Evolutionary conservation across 108 stramenopile species (phyloP).

Genomic region (Hondaea fermentalgiana): DNA sequence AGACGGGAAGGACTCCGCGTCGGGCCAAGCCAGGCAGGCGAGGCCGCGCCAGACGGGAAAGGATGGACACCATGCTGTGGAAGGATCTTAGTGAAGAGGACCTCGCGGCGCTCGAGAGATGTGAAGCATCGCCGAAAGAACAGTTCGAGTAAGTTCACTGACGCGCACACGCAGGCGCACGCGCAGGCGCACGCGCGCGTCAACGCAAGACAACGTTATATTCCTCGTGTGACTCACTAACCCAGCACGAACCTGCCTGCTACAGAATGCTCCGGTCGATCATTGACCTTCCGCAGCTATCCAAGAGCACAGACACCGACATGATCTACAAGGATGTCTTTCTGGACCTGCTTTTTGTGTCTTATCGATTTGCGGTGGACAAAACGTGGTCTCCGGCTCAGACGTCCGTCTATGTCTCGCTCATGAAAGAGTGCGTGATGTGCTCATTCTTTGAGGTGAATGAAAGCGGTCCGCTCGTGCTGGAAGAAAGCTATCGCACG

Average conservation of each 20-base stretch:
- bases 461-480: background rate
- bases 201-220: too few relatives aligned
- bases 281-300: background rate
- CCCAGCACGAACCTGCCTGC: background rate
- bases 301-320: background rate
- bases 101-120: background rate
- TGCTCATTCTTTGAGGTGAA: background rate
- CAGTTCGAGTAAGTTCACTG: background rate
- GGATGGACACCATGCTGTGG: background rate
- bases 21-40: too few relatives aligned
- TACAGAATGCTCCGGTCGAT: background rate
- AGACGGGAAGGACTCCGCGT: too few relatives aligned
- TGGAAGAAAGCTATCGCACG: background rate
- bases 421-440: background rate
- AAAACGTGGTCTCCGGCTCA: background rate
- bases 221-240: too few relatives aligned
- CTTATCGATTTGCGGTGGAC: background rate
- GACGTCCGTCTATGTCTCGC: background rate
- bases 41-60: too few relatives aligned
- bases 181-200: too few relatives aligned
- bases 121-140: background rate
- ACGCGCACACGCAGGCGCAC: background rate
- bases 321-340: background rate
- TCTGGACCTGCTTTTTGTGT: background rate
- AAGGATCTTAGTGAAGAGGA: background rate